phyloP scores from a whole-genome alignment of 2,329 filamentous ascomycete species.

The Zymoseptoria pseudotritici region DNA sequence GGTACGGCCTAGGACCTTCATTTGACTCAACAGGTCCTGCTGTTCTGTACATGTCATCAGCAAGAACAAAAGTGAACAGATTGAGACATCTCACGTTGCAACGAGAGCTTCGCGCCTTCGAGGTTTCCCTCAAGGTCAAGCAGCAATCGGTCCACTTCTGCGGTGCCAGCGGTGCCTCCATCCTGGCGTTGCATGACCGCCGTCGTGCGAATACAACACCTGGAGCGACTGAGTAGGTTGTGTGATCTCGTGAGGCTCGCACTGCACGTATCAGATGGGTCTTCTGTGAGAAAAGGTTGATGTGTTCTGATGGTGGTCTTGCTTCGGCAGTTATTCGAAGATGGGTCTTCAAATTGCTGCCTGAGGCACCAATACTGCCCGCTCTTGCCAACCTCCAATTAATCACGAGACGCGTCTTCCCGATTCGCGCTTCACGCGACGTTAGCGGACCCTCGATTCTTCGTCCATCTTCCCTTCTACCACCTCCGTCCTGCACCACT shows the following conservation, averaged over 20 bases:
- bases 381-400: neutral
- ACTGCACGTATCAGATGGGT: neutral
- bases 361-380: neutral
- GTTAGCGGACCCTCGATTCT: neutral
- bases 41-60: conserved; percentile 46
- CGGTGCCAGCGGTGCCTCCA: conserved; percentile 9
- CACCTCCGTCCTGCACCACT: neutral
- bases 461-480: neutral
- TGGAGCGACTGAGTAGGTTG: neutral
- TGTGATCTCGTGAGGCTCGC: no score
- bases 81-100: conserved; percentile 16
- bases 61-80: neutral
- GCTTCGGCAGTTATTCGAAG: neutral
- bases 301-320: neutral
- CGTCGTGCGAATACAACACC: neutral
- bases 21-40: conserved; percentile 49
- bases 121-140: conserved; percentile 23
- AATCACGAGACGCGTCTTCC: neutral
- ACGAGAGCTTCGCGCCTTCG: conserved; percentile 20
- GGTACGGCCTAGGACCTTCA: conserved; percentile 74
- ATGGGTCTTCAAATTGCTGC: neutral
- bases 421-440: neutral
- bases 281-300: neutral
- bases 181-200: conserved; percentile 30
- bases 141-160: conserved; percentile 25